Conservation (phyloP, 169 alveolate genomes). For the Eimeria acervulina region DNA sequence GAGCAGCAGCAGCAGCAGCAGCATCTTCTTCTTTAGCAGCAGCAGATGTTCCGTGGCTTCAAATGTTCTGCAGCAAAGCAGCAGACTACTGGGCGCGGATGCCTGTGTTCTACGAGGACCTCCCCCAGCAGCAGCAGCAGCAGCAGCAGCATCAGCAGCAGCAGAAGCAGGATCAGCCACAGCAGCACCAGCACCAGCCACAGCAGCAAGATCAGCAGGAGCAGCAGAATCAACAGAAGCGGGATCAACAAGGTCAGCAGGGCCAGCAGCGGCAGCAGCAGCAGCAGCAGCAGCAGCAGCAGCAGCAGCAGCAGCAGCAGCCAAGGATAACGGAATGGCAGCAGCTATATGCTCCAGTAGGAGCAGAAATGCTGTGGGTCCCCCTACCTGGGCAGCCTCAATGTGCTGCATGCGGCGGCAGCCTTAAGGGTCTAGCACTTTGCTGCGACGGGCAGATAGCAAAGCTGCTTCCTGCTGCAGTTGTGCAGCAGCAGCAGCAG, state of each 20-base stretch:
- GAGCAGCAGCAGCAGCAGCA: not conserved
- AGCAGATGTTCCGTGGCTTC: not conserved
- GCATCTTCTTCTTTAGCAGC: not conserved
- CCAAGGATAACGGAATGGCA: constrained; percentile 8
- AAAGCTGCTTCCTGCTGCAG: not conserved
- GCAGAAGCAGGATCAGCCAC: constrained; percentile 32
- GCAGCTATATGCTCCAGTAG: not conserved
- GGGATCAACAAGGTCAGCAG: too few species aligned
- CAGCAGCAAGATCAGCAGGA: not conserved
- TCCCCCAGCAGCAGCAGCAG: not conserved
- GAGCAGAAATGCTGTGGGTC: constrained; percentile 5
- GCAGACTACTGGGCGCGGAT: constrained; percentile 37
- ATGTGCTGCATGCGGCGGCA: constrained; percentile 19
- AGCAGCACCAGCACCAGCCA: not conserved
- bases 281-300: not conserved
- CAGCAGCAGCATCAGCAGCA: constrained; percentile 22
- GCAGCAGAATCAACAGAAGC: too few species aligned
- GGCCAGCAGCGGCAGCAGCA: not conserved
- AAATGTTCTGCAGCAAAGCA: constrained; percentile 21
- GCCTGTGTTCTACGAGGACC: not conserved
- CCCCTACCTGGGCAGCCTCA: constrained; percentile 38
- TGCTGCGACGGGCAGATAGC: constrained; percentile 32
- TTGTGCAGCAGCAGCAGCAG: too few species aligned
- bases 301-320: not conserved
- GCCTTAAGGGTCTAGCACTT: not conserved